Evolutionary conservation across 2,329 filamentous ascomycete genomes (phyloP).

Genomic region (Sclerotiophoma versabilis): DNA sequence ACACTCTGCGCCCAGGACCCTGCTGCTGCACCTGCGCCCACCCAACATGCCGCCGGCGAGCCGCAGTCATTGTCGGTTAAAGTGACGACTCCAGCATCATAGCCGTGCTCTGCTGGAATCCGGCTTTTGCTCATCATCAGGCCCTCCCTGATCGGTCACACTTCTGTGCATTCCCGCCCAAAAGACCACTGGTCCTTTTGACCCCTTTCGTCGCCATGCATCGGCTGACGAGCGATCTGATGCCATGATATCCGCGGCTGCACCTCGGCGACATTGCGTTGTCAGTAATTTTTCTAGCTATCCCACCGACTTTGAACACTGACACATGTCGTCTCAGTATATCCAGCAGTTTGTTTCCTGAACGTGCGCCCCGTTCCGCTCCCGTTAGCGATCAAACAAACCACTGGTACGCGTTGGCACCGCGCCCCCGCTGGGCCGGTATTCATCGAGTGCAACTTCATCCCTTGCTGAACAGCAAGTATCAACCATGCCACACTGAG

Average conservation of each 20-base stretch:
- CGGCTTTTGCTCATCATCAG: constrained; percentile 17
- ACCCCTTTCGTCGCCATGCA: constrained; percentile 19
- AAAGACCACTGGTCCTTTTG: constrained; percentile 19
- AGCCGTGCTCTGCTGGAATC: constrained; percentile 18
- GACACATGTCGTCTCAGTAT: constrained; percentile 15
- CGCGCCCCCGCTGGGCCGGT: constrained; percentile 22
- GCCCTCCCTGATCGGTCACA: constrained; percentile 25
- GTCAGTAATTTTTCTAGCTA: neutral
- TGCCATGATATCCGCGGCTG: constrained; percentile 28
- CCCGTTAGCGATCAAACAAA: constrained; percentile 36
- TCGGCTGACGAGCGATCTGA: constrained; percentile 11
- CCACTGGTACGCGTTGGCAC: constrained; percentile 24
- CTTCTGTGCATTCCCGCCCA: constrained; percentile 40
- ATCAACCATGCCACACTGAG: constrained; percentile 17
- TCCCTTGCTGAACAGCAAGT: constrained; percentile 10
- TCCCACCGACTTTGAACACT: neutral
- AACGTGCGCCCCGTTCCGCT: constrained; percentile 37
- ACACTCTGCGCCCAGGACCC: constrained; percentile 1
- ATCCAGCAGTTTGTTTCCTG: constrained; percentile 28
- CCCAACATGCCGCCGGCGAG: constrained; percentile 7
- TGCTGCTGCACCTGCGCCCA: neutral
- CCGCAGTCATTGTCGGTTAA: constrained; percentile 27
- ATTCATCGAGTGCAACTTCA: constrained; percentile 17
- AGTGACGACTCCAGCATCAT: constrained; percentile 19
- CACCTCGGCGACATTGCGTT: constrained; percentile 10